Percentiles rank a stretch among this genome's conserved stretches.
These are phyloP conservation scores for Kwoniella sp. DNA, from an alignment of 768 basidiomycete species.

Conservation along the genomic window DNA sequence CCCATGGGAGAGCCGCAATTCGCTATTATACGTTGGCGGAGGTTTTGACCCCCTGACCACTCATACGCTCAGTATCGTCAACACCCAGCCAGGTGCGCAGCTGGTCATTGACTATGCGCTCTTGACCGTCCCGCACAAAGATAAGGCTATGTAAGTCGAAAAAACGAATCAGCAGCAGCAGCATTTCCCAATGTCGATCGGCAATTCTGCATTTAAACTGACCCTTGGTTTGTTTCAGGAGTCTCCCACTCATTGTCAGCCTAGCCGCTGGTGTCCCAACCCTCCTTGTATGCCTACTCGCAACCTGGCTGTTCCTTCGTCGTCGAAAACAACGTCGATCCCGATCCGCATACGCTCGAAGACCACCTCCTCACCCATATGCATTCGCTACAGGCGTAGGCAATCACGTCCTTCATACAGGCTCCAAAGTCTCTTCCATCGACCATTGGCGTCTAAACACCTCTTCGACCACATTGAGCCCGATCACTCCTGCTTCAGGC, in stretches of 20 bases:
- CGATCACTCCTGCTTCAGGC: slow-evolving; percentile 7
- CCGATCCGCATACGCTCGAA: neutral
- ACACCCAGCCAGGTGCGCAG: slow-evolving; percentile 21
- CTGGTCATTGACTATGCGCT: slow-evolving; percentile 28
- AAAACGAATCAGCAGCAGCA: too few species aligned
- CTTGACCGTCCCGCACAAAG: slow-evolving; percentile 6
- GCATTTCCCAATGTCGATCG: too few species aligned
- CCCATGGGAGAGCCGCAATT: slow-evolving; percentile 23
- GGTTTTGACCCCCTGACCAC: slow-evolving; percentile 14
- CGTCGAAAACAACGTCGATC: slow-evolving; percentile 9
- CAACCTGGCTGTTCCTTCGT: neutral
- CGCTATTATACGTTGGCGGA: slow-evolving; percentile 21
- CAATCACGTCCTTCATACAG: slow-evolving; percentile 4
- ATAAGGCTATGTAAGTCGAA: neutral
- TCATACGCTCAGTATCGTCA: slow-evolving; percentile 21
- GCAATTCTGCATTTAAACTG: too few species aligned
- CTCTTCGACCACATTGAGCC: slow-evolving; percentile 3
- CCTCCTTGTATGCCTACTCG: neutral
- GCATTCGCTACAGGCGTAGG: slow-evolving; percentile 14
- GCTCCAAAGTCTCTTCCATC: slow-evolving; percentile 2
- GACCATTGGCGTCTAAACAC: neutral
- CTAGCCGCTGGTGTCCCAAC: slow-evolving; percentile 4
- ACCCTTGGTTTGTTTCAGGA: neutral
- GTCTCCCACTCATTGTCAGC: slow-evolving; percentile 8
- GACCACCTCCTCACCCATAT: neutral